Conservation (phyloP, 176 grass and related monocot genomes). For the Panicum miliaceum region DNA sequence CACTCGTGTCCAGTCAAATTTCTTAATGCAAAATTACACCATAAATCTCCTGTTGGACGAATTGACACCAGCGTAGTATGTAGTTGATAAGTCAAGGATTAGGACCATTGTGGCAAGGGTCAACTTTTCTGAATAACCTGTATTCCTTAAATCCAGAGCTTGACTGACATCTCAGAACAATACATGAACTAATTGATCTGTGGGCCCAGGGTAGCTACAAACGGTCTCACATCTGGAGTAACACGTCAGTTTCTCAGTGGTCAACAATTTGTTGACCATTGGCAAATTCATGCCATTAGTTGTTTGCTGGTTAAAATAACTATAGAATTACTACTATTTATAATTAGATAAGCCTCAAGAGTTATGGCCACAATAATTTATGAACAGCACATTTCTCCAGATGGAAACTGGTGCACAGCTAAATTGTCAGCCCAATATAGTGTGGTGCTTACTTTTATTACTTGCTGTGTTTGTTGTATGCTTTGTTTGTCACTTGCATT, state of each 20-base stretch:
- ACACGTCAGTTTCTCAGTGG: not conserved
- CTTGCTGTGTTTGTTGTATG: not conserved
- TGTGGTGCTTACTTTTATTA: not conserved
- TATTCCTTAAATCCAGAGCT: not conserved
- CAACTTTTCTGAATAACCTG: not conserved
- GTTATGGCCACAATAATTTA: not conserved
- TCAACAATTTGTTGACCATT: not conserved
- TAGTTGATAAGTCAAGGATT: not conserved
- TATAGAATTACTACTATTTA: not conserved
- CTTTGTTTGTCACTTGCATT: slow-evolving; percentile 10
- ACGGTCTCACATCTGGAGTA: not conserved
- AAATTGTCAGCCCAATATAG: slow-evolving; percentile 9
- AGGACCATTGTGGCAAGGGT: not conserved
- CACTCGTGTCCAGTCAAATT: not conserved
- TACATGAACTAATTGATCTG: slow-evolving; percentile 14
- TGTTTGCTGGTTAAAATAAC: not conserved
- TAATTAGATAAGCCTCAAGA: not conserved
- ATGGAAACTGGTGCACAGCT: not conserved
- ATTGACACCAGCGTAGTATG: not conserved
- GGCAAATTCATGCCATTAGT: not conserved
- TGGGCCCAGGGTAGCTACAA: not conserved
- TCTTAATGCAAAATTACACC: not conserved
- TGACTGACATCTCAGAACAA: not conserved
- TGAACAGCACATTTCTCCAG: not conserved
- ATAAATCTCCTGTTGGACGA: not conserved